A percentile compares a stretch with the other conserved stretches of the same genome.
Conservation (phyloP, 2,329 filamentous ascomycete species). For the Pseudophaeomoniella oleicola region DNA sequence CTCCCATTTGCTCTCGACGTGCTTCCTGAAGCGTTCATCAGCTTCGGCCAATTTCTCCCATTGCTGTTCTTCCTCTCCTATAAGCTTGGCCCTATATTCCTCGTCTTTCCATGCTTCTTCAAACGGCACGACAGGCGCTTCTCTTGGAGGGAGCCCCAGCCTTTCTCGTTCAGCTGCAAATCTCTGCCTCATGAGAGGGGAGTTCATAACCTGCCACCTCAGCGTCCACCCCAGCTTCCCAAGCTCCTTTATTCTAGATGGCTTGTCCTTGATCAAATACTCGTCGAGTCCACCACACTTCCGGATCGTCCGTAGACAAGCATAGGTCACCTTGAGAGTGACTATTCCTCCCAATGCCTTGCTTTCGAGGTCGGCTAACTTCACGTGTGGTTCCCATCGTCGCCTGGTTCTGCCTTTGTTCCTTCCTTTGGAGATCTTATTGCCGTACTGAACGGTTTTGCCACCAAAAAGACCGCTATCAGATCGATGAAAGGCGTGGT, state of each 20-base stretch:
- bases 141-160: conserved; percentile 47
- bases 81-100: conserved; percentile 25
- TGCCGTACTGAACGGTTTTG: conserved; percentile 29
- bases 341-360: conserved; percentile 27
- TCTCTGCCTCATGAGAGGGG: conserved; percentile 46
- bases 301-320: conserved; percentile 46
- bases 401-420: conserved; percentile 35
- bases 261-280: conserved; percentile 73
- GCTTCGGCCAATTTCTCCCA: conserved; percentile 12
- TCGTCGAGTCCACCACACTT: conserved; percentile 81
- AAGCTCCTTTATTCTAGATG: conserved; percentile 65
- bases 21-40: conserved; percentile 12
- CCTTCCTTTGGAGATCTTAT: conserved; percentile 33
- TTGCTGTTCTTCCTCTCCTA: conserved; percentile 21
- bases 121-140: conserved; percentile 17
- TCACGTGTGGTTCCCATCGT: conserved; percentile 34
- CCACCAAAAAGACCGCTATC: conserved; percentile 34
- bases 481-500: conserved; percentile 28
- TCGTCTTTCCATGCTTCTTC: conserved; percentile 26
- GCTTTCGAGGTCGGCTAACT: conserved; percentile 29
- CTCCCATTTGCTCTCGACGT: conserved; percentile 7
- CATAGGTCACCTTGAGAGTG: conserved; percentile 30
- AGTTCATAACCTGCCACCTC: conserved; percentile 82
- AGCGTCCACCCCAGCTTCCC: conserved; percentile 83
- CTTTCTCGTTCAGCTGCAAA: conserved; percentile 50